Evolutionary conservation across 176 grass and related monocot species (phyloP).

Genomic region (Ampelocalamus luodianensis): DNA sequence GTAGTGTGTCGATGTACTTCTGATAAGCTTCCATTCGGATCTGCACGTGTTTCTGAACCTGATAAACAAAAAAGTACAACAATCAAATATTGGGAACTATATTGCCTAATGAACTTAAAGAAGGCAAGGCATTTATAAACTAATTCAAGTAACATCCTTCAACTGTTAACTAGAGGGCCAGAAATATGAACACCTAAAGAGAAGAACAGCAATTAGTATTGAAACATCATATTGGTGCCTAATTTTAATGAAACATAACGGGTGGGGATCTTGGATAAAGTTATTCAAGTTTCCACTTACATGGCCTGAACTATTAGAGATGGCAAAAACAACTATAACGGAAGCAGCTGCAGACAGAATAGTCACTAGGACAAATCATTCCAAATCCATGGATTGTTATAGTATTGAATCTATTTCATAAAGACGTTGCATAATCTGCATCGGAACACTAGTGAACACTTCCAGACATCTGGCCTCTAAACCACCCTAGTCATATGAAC

Average conservation of each 20-base stretch:
- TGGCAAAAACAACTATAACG: neutral
- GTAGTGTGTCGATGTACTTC: conserved; percentile 74
- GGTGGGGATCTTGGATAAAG: neutral
- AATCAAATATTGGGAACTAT: conserved; percentile 3
- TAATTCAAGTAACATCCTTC: neutral
- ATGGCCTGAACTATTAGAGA: neutral
- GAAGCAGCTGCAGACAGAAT: neutral
- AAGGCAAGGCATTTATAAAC: neutral
- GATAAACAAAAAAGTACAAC: conserved; percentile 1
- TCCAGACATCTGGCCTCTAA: neutral
- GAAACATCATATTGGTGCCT: neutral
- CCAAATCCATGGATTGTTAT: neutral
- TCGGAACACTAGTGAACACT: neutral
- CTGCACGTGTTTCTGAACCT: conserved; percentile 87
- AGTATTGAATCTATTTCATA: neutral
- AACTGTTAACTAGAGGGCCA: neutral
- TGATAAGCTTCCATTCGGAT: conserved; percentile 72
- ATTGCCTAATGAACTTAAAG: neutral
- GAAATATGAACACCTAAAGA: neutral
- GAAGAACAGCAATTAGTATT: neutral
- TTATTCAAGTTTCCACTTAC: neutral
- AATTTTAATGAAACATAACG: neutral
- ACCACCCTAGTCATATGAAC: neutral
- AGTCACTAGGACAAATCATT: neutral
- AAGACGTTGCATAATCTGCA: neutral